Evolutionary conservation across 768 basidiomycete genomes (phyloP).

Genomic region (Rhodosporidiobolus sp.): DNA sequence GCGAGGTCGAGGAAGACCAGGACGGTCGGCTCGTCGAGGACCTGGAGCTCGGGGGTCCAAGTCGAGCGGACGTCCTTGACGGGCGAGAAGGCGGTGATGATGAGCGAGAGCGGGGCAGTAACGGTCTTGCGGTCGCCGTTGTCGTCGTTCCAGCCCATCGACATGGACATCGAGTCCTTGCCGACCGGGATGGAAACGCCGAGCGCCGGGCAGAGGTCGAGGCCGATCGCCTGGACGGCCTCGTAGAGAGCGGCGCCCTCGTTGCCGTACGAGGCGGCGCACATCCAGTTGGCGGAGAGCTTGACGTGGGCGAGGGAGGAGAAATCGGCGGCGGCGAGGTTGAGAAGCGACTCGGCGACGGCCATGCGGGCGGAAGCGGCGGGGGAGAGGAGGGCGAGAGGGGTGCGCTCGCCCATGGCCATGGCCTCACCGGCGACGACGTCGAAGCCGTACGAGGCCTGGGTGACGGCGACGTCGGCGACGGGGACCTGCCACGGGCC

Average conservation of each 20-base stretch:
- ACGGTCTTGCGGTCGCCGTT: conserved; percentile 67
- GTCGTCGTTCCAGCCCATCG: conserved; percentile 81
- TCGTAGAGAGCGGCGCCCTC: conserved; percentile 87
- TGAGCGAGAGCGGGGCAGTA: conserved; percentile 83
- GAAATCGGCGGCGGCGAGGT: conserved; percentile 76
- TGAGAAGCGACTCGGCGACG: conserved; percentile 87
- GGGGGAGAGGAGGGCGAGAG: conserved; percentile 78
- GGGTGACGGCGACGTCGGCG: conserved; percentile 93
- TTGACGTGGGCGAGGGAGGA: conserved; percentile 71
- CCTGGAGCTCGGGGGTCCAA: conserved; percentile 76
- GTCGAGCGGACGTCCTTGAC: conserved; percentile 74
- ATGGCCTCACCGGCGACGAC: conserved; percentile 84
- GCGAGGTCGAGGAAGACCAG: conserved; percentile 89
- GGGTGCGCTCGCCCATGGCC: conserved; percentile 97
- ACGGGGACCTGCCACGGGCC: conserved; percentile 98
- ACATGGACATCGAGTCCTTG: conserved; percentile 99
- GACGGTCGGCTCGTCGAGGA: conserved; percentile 58
- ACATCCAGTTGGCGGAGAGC: conserved; percentile 99
- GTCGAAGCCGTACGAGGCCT: conserved; percentile 89
- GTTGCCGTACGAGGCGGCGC: conserved; percentile 75
- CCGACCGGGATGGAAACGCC: conserved; percentile 94
- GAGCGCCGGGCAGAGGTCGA: conserved; percentile 87
- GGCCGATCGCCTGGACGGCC: conserved; percentile 76
- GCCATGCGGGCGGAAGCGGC: conserved; percentile 95
- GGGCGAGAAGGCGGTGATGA: conserved; percentile 89